Conservation (phyloP, 2,329 filamentous ascomycete genomes). For the Hypoxylon sp. region DNA sequence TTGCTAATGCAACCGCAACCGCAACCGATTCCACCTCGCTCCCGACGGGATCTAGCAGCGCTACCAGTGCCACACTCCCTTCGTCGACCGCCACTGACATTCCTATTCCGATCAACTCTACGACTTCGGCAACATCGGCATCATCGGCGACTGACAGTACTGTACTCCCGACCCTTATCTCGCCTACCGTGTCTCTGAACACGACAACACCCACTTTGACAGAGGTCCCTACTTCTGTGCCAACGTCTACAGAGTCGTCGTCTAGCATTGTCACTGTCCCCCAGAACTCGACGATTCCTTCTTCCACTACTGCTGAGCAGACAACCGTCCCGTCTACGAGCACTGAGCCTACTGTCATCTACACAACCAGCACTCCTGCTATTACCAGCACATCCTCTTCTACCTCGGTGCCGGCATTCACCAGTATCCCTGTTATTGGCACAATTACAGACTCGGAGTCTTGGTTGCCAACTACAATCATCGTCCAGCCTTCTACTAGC, state of each 20-base stretch:
- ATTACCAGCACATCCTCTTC: conserved; percentile 17
- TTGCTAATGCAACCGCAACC: conserved; percentile 25
- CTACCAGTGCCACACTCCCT: conserved; percentile 22
- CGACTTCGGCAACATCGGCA: conserved; percentile 26
- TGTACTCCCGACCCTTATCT: conserved; percentile 13
- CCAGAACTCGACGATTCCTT: conserved; percentile 26
- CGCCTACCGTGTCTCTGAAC: conserved; percentile 23
- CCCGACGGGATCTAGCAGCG: conserved; percentile 27
- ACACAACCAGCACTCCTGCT: conserved; percentile 10
- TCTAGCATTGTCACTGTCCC: conserved; percentile 27
- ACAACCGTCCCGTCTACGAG: conserved; percentile 16
- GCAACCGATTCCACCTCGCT: conserved; percentile 32
- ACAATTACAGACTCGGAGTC: conserved; percentile 55
- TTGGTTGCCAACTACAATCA: conserved; percentile 68
- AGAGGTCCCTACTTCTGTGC: conserved; percentile 8
- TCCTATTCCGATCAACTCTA: too few relatives aligned
- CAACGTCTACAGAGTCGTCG: conserved; percentile 14
- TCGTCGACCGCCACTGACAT: conserved; percentile 12
- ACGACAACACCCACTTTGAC: conserved; percentile 23
- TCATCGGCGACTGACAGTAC: conserved; percentile 20
- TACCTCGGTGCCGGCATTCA: conserved; percentile 38
- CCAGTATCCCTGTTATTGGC: conserved; percentile 54
- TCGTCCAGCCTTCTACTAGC: conserved; percentile 60
- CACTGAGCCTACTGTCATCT: conserved; percentile 7
- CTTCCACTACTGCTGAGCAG: conserved; percentile 30